A percentile compares a stretch with the other conserved stretches of the same genome.
Evolutionary conservation across 805 yeast genomes (phyloP).

Genomic region (Candida fluviatilis): DNA sequence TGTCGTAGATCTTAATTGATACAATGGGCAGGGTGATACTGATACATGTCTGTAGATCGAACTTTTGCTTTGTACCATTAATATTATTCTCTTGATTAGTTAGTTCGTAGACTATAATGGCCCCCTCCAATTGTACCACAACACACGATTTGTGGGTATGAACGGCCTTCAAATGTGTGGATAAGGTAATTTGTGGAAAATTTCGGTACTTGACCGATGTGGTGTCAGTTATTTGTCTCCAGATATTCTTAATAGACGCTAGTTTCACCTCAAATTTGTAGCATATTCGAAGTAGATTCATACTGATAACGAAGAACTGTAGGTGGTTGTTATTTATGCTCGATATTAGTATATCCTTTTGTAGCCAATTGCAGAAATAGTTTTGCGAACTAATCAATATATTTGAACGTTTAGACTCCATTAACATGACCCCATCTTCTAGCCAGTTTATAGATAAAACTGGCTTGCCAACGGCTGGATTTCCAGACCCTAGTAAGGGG

Average conservation of each 20-base stretch:
- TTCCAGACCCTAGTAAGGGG: slow-evolving; percentile 23
- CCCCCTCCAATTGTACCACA: background rate
- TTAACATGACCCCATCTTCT: background rate
- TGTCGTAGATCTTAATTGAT: background rate
- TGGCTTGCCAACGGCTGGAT: slow-evolving; percentile 6
- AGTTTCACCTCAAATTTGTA: background rate
- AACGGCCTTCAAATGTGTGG: background rate
- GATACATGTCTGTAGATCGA: slow-evolving; percentile 1
- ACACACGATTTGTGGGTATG: background rate
- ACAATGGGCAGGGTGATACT: background rate
- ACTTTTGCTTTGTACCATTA: background rate
- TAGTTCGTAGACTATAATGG: background rate
- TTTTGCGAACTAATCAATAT: background rate
- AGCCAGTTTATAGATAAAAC: slow-evolving; percentile 3
- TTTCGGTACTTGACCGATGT: background rate
- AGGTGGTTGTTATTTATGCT: background rate
- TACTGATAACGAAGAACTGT: slow-evolving; percentile 1
- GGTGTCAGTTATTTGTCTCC: background rate
- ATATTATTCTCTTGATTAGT: background rate
- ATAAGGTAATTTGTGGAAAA: background rate
- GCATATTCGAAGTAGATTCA: background rate
- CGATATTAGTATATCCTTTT: background rate
- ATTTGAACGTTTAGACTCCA: background rate
- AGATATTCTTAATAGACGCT: background rate
- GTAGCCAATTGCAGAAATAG: slow-evolving; percentile 2